A percentile compares a stretch with the other conserved stretches of the same genome.
Evolutionary conservation across 805 yeast species (phyloP).

Genomic region (Metschnikowia proteae): DNA sequence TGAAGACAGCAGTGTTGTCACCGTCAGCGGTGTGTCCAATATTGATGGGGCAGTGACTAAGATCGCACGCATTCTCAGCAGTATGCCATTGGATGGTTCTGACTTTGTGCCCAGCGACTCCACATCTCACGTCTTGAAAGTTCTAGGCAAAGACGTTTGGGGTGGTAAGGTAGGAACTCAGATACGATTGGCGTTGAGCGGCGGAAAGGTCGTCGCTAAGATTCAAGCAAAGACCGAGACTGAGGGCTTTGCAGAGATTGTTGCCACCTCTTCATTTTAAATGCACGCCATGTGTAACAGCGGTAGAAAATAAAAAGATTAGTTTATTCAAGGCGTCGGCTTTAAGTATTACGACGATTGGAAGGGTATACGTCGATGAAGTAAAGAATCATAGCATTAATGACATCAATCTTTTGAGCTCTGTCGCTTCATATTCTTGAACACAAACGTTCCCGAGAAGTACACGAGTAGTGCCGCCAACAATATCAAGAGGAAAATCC

Average conservation of each 20-base stretch:
- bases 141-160: constrained; percentile 74
- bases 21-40: constrained; percentile 44
- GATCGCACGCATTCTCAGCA: constrained; percentile 46
- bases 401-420: background rate
- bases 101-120: constrained; percentile 59
- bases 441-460: constrained; percentile 38
- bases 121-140: constrained; percentile 67
- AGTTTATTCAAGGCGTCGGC: background rate
- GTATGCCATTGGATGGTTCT: constrained; percentile 66
- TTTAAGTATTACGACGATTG: too few species aligned
- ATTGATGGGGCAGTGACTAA: constrained; percentile 45
- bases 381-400: too few species aligned
- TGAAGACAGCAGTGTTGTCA: constrained; percentile 63
- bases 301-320: background rate
- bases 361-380: too few species aligned
- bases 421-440: constrained; percentile 15
- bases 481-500: constrained; percentile 56
- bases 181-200: constrained; percentile 48
- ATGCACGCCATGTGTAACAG: background rate
- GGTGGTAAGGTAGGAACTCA: constrained; percentile 52
- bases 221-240: constrained; percentile 50
- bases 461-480: constrained; percentile 41
- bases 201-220: constrained; percentile 59
- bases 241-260: constrained; percentile 22
- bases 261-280: constrained; percentile 10